Evolutionary conservation across 2,329 filamentous ascomycete species (phyloP).

Genomic region (Colletotrichum agaves): DNA sequence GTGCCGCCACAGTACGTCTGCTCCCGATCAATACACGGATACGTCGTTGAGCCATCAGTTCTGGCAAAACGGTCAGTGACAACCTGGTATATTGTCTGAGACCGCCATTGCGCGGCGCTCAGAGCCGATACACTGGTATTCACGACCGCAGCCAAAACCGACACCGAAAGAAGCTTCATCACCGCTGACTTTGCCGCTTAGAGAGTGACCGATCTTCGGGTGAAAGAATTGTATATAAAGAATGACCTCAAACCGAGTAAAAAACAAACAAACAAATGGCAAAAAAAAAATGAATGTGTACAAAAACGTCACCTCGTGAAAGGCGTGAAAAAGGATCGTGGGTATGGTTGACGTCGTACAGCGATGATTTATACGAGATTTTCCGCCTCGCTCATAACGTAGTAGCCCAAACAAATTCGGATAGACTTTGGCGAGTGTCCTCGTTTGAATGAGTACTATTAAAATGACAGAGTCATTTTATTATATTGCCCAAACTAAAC

Average conservation of each 20-base stretch:
- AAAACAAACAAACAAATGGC: slow-evolving; percentile 1
- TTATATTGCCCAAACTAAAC: no score
- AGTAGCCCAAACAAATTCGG: not conserved
- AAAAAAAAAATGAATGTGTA: slow-evolving; percentile 30
- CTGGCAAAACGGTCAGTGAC: slow-evolving; percentile 67
- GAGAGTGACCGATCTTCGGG: slow-evolving; percentile 23
- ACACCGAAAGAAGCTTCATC: slow-evolving; percentile 26
- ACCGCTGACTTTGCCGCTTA: not conserved
- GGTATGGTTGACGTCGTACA: slow-evolving; percentile 14
- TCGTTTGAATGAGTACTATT: not conserved
- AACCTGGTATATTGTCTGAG: slow-evolving; percentile 67
- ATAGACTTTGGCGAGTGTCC: slow-evolving; percentile 15
- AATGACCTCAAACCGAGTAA: slow-evolving; percentile 5
- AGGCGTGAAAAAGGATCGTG: slow-evolving; percentile 11
- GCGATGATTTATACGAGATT: slow-evolving; percentile 19
- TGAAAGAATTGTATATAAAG: slow-evolving; percentile 11
- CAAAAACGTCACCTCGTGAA: slow-evolving; percentile 25
- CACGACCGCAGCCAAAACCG: slow-evolving; percentile 8
- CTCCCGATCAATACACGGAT: slow-evolving; percentile 53
- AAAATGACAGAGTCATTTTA: no score
- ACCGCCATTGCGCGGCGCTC: slow-evolving; percentile 57
- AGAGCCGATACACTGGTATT: slow-evolving; percentile 22
- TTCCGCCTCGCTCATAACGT: slow-evolving; percentile 3
- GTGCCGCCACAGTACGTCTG: slow-evolving; percentile 69
- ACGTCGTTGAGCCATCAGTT: slow-evolving; percentile 56